Base-by-base conservation (phyloP, 1,284 basidiomycete species). In the Coniferiporia sulphurascens region DNA sequence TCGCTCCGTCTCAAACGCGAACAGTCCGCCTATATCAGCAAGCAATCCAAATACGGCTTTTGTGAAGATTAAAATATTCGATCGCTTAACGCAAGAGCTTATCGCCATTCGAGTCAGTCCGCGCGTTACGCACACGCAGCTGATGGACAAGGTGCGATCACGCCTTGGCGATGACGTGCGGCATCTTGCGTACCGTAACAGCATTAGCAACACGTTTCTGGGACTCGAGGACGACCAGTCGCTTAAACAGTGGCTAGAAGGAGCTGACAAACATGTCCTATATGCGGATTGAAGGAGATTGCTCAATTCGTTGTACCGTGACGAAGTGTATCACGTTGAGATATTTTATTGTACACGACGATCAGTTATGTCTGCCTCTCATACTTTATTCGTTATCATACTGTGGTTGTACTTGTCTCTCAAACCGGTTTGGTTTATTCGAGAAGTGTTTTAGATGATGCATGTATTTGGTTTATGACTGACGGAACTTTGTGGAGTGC, bases 61-160 rank as follows among this genome's bases (percentile, higher is more conserved):
- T 73, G 83, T 98, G 66, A 98, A 98, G 77, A 97, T 99, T 76
- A 99, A 99, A 77, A 93, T 99, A 57, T 97, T 96, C 69, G 90
- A 97, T 72, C 82, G 89, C 35, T 81, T 89, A 61, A 89, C 93
- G 27, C 93, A 98, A 70, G 96, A 98, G 71, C 78, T 99, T 55
- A 93, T 99, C 62, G 96, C 97, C 2, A 93, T 99, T 55, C 87
- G 97, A n/a, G 95, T 98, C 46, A 95, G 96, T 67, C 94, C 96
- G n/a, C 84, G 82, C 41, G 94, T 98, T 35, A 85, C 91, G 4
- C 88, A 91, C 67, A 76, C 74, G 12, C 91, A 96, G 68, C 79
- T 99, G 62, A 84, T 98, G 77, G 89, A 88, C 54, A 99, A 98
- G 75, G 91, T 97, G 36, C 85, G 91, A 65, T 84, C 89, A 55